Percentiles rank a stretch among this genome's conserved stretches.
Conservation (phyloP, 129 eudicot genomes). For the Apium graveolens region DNA sequence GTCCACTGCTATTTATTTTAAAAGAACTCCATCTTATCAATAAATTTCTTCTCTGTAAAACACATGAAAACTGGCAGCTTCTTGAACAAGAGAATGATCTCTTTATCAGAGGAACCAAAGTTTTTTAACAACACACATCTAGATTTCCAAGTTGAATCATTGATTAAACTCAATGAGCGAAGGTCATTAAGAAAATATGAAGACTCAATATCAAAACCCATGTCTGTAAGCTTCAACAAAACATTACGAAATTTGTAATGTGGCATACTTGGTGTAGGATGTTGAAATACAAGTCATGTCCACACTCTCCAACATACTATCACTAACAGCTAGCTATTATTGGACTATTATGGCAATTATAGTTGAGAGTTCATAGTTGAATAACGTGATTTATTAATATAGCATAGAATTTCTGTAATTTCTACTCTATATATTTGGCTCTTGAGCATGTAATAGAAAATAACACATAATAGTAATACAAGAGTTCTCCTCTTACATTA, state of each 20-base stretch:
- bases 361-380: no score
- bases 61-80: constrained; percentile 1
- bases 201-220: constrained; percentile 1
- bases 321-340: no score
- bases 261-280: not conserved
- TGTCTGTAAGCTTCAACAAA: not conserved
- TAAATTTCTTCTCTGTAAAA: constrained; percentile 1
- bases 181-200: not conserved
- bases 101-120: constrained; percentile 17
- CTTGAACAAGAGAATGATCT: not conserved
- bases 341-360: no score
- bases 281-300: no score
- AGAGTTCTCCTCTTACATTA: no score
- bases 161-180: not conserved
- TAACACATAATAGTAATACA: no score
- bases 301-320: no score
- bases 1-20: not conserved
- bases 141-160: constrained; percentile 2
- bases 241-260: not conserved
- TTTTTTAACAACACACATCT: not conserved
- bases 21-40: not conserved
- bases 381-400: no score
- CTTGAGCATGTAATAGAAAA: no score
- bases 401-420: no score
- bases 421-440: no score